phyloP scores from a whole-genome alignment of 1,284 basidiomycete genomes.

The Puccinia coronata region DNA sequence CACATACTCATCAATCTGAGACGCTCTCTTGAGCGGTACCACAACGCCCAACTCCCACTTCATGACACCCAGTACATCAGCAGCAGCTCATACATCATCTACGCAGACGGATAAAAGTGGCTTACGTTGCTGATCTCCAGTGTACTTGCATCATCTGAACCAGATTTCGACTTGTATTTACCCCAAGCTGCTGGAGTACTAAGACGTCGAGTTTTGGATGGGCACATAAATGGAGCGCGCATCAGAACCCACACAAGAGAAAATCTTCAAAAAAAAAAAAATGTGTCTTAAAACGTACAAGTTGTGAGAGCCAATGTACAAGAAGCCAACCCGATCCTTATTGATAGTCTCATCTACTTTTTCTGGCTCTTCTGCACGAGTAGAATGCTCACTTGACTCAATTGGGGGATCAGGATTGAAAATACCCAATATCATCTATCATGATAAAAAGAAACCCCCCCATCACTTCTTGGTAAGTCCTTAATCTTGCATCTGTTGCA shows the following conservation, averaged over 20 bases:
- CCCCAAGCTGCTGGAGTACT: slow-evolving; percentile 50
- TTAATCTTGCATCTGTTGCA: too few species aligned
- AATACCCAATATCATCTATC: slow-evolving; percentile 45
- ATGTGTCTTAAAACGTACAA: slow-evolving; percentile 26
- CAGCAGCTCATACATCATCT: too few species aligned
- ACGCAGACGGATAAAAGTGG: too few species aligned
- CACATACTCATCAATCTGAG: slow-evolving; percentile 9
- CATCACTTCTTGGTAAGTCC: background rate
- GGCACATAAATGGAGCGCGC: too few species aligned
- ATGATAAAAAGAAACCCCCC: background rate
- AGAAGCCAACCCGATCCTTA: slow-evolving; percentile 24
- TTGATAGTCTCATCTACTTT: background rate
- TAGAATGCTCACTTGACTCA: background rate
- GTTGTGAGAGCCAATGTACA: slow-evolving; percentile 48
- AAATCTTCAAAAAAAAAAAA: background rate
- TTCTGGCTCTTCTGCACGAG: background rate
- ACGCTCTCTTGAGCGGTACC: slow-evolving; percentile 9
- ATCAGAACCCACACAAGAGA: background rate
- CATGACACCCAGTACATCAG: too few species aligned
- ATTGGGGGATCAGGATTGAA: slow-evolving; percentile 1
- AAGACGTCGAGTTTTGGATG: background rate
- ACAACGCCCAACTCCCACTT: slow-evolving; percentile 49
- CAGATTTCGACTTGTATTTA: slow-evolving; percentile 3
- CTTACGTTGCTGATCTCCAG: slow-evolving; percentile 45
- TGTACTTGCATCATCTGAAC: too few species aligned